These are phyloP conservation scores for Isabelozyma rhagii DNA, from an alignment of 805 yeast genomes.

Conservation along the genomic window DNA sequence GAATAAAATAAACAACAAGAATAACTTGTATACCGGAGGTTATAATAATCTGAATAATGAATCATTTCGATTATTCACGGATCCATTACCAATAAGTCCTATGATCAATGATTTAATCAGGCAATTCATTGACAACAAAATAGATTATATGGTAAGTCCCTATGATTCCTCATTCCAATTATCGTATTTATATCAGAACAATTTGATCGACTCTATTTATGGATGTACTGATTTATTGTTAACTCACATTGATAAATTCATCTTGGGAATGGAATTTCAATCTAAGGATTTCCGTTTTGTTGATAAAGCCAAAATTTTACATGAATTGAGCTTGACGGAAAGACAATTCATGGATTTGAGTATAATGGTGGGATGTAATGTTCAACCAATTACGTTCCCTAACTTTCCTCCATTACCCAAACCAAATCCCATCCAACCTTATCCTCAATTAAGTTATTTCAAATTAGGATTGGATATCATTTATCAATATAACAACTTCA, in stretches of 20 bases:
- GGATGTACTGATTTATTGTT: constrained; percentile 82
- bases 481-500: constrained; percentile 29
- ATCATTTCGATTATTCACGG: constrained; percentile 50
- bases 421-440: constrained; percentile 37
- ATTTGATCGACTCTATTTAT: constrained; percentile 67
- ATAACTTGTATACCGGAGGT: constrained; percentile 9
- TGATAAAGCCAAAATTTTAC: constrained; percentile 54
- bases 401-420: constrained; percentile 46
- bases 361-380: constrained; percentile 72
- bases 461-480: constrained; percentile 39
- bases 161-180: constrained; percentile 78
- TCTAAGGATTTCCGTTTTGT: constrained; percentile 65
- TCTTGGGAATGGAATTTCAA: constrained; percentile 67
- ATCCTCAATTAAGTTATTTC: constrained; percentile 38
- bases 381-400: constrained; percentile 64
- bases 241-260: constrained; percentile 63
- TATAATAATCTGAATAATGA: constrained; percentile 28
- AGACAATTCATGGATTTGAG: constrained; percentile 74
- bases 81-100: constrained; percentile 48
- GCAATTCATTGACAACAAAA: constrained; percentile 50
- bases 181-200: constrained; percentile 59
- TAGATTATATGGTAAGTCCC: constrained; percentile 78
- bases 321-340: constrained; percentile 57
- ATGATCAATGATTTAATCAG: constrained; percentile 55
- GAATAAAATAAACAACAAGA: constrained; percentile 30